These are phyloP conservation scores for Rosa chinensis DNA, from an alignment of 306 rosid genomes.

Conservation along the genomic window DNA sequence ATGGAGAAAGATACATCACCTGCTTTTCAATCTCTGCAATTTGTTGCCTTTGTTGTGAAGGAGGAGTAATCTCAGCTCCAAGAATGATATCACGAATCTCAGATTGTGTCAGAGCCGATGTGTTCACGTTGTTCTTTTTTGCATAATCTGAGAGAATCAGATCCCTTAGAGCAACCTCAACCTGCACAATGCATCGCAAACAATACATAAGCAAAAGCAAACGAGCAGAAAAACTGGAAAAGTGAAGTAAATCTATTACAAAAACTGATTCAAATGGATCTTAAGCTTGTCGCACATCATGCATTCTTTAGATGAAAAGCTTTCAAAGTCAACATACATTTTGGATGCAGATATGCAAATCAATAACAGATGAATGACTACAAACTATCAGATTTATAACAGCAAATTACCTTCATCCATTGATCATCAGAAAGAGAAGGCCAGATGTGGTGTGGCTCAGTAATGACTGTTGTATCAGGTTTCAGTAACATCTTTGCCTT, in stretches of 20 bases:
- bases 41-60: slow-evolving; percentile 97
- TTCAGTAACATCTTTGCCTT: slow-evolving; percentile 97
- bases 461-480: slow-evolving; percentile 90
- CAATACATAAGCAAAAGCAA: background rate
- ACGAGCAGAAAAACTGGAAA: background rate
- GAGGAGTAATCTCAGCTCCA: slow-evolving; percentile 99
- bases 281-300: background rate
- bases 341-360: background rate
- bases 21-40: slow-evolving; percentile 99
- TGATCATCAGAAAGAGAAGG: slow-evolving; percentile 97
- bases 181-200: slow-evolving; percentile 47
- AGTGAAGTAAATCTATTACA: background rate
- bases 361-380: background rate
- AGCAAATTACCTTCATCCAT: slow-evolving; percentile 88
- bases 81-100: slow-evolving; percentile 99
- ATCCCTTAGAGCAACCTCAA: slow-evolving; percentile 98
- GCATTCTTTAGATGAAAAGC: background rate
- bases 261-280: background rate
- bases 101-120: slow-evolving; percentile 94
- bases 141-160: slow-evolving; percentile 97
- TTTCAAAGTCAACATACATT: background rate
- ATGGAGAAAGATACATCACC: slow-evolving; percentile 37
- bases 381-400: background rate
- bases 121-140: slow-evolving; percentile 97
- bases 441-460: slow-evolving; percentile 99